Conservation (phyloP, 306 rosid species). For the Quercus wislizeni region DNA sequence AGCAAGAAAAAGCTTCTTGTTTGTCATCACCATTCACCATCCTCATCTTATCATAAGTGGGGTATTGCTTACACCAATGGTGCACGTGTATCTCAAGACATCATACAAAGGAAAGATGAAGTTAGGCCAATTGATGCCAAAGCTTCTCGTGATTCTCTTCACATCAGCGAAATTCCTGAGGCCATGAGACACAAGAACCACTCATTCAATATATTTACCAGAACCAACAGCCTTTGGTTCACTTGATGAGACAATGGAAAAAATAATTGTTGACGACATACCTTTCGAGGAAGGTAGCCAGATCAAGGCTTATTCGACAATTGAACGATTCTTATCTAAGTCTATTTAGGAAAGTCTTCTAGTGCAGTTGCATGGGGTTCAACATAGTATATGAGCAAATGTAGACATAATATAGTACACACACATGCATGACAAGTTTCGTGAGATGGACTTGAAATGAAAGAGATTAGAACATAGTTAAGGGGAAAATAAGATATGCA, state of each 20-base stretch:
- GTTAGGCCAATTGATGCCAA: not conserved
- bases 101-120: not conserved
- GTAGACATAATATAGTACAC: constrained; percentile 54
- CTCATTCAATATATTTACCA: not conserved
- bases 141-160: not conserved
- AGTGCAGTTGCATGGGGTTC: constrained; percentile 38
- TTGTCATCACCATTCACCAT: too few relatives aligned
- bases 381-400: constrained; percentile 37
- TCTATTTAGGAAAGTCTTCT: constrained; percentile 34
- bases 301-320: constrained; percentile 35
- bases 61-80: not conserved
- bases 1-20: too few relatives aligned
- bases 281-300: constrained; percentile 19
- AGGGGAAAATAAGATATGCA: constrained; percentile 30
- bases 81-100: not conserved
- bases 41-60: too few relatives aligned
- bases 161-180: not conserved
- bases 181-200: not conserved
- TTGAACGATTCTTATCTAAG: constrained; percentile 28
- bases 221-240: not conserved
- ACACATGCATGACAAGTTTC: constrained; percentile 62
- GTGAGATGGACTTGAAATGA: constrained; percentile 43
- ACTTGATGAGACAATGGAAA: not conserved
- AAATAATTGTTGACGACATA: not conserved
- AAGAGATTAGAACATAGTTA: constrained; percentile 3